Base-by-base conservation (phyloP, 176 grass and related monocot species). In the Phoenix roebelenii region DNA sequence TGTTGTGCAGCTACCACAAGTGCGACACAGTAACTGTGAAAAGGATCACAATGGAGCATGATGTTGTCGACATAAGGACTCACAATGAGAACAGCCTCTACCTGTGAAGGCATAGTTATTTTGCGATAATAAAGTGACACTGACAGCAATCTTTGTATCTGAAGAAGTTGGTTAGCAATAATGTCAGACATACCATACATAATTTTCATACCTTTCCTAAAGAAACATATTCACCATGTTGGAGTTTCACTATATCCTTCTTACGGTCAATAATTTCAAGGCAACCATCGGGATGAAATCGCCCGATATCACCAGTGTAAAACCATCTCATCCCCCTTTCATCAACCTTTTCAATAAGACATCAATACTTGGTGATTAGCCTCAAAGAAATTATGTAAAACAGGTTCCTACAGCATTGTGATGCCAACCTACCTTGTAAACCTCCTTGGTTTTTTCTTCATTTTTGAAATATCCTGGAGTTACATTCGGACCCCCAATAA, bases 181-280 rank as follows among this genome's bases (percentile, higher is more conserved):
- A 44, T 44, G 12, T 9, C 12, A 44, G 6, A 44, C 35, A 44
- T 9, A 44, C 35, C 10, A 14, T 12, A 44, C 35, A 44, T 12
- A 44, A 44, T 44, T 14, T 44, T 44, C 35, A 44, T 44, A 89
- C 93, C 88, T 92, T 98, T 83, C 84, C 87, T 48, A 98, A 67
- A 44, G 93, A 98, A 55, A 98, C 78, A 64, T 98, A 98, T 98
- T 98, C 88, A 76, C 88, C 93, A 49, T 98, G 93, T 57, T 89
- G 84, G 63, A 98, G 93, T 61, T 98, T 98, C 24, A 98, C 93
- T 58, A 92, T 98, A 52, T 92, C 93, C 71, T 98, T 98, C 68
- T 92, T 98, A 16, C 93, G 66, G 66, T 92, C 93, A 32, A 92
- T 92, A 24, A 98, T 92, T 80, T 98, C 88, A 60, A 98, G 82